phyloP scores from a whole-genome alignment of 2,329 filamentous ascomycete genomes.

The Ilyonectria destructans region DNA sequence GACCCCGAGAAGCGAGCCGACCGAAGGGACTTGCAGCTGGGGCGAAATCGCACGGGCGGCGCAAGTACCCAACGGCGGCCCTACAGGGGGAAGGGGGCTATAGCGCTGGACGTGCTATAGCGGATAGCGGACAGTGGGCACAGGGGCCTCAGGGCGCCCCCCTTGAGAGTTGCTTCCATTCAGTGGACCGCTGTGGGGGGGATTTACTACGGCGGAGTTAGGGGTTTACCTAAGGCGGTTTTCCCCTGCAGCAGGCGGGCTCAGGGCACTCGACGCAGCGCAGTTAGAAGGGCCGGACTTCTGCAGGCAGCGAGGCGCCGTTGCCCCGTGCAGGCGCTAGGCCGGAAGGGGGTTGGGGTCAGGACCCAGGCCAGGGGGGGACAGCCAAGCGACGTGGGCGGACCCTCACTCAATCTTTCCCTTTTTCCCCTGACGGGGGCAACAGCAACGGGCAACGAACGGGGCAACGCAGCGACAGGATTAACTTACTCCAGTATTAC shows the following conservation, averaged over 20 bases:
- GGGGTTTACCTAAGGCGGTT: no score
- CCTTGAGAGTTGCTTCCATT: slow-evolving; percentile 8
- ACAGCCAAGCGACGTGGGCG: slow-evolving; percentile 25
- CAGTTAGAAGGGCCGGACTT: not conserved
- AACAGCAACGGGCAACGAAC: slow-evolving; percentile 20
- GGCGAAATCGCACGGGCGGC: not conserved
- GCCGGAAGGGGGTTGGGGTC: slow-evolving; percentile 13
- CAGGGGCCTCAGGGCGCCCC: slow-evolving; percentile 20
- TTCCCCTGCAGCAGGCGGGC: slow-evolving; percentile 1
- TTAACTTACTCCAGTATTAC: not conserved
- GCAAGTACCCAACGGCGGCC: slow-evolving; percentile 3
- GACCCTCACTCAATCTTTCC: slow-evolving; percentile 38
- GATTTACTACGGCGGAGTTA: no score
- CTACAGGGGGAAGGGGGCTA: slow-evolving; percentile 13
- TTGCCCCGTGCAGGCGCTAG: slow-evolving; percentile 26
- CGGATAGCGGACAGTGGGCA: slow-evolving; percentile 1
- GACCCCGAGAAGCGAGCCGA: not conserved
- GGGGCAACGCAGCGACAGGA: slow-evolving; percentile 3
- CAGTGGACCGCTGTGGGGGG: slow-evolving; percentile 10
- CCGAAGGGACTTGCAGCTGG: not conserved
- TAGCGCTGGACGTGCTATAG: slow-evolving; percentile 11
- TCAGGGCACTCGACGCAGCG: not conserved
- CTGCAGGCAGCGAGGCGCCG: slow-evolving; percentile 14
- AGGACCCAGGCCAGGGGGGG: slow-evolving; percentile 23
- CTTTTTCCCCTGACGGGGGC: slow-evolving; percentile 48